Evolutionary conservation across 2,329 filamentous ascomycete species (phyloP).

Genomic region (Grosmannia huntii): DNA sequence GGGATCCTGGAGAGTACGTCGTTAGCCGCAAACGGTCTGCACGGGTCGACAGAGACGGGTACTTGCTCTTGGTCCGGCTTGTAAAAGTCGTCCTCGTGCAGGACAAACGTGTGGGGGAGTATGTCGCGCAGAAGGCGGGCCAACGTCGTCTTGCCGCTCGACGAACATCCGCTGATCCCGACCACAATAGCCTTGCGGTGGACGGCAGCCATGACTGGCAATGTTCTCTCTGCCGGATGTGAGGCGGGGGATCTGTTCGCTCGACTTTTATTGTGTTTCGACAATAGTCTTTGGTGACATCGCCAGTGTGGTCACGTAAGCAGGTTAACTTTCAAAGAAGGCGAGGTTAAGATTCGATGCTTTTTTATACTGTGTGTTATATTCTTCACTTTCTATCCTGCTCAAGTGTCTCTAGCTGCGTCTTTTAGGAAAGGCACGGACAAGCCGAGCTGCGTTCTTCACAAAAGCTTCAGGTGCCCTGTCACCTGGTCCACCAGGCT

Average conservation of each 20-base stretch:
- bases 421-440: too few species aligned
- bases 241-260: too few species aligned
- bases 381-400: too few species aligned
- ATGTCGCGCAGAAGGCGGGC: conserved; percentile 72
- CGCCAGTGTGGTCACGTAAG: not conserved
- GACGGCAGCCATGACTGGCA: conserved; percentile 10
- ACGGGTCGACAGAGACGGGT: not conserved
- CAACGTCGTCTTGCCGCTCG: conserved; percentile 89
- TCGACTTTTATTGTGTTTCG: not conserved
- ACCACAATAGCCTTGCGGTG: conserved; percentile 49
- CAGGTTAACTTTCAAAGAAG: too few species aligned
- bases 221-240: not conserved
- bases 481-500: conserved; percentile 80
- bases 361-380: too few species aligned
- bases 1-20: conserved; percentile 31
- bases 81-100: conserved; percentile 97
- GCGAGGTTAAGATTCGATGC: too few species aligned
- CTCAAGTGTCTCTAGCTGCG: too few species aligned
- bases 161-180: conserved; percentile 80
- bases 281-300: not conserved
- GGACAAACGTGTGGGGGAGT: conserved; percentile 65
- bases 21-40: not conserved
- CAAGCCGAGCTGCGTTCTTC: not conserved
- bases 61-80: conserved; percentile 59
- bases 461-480: conserved; percentile 72